phyloP scores from a whole-genome alignment of 2,329 filamentous ascomycete species.

The Cladosporium sp. region DNA sequence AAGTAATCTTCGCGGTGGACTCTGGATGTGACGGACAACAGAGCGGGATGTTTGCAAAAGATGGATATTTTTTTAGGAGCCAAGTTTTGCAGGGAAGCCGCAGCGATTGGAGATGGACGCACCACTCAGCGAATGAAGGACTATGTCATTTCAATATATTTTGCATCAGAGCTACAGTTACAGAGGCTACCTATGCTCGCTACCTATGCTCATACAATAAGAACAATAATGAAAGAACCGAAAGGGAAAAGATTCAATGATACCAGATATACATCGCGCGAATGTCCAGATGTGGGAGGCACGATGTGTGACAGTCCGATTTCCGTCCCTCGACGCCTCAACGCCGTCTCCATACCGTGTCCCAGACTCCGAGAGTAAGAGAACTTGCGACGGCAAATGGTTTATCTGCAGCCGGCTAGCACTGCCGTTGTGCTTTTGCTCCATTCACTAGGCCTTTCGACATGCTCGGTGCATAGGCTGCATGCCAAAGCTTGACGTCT shows the following conservation, averaged over 20 bases:
- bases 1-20: too few species aligned
- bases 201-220: neutral
- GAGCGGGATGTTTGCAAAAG: too few species aligned
- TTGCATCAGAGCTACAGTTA: conserved; percentile 2
- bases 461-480: neutral
- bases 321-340: neutral
- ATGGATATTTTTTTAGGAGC: too few species aligned
- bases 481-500: neutral
- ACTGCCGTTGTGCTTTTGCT: neutral
- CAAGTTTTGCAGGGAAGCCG: too few species aligned
- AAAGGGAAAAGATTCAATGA: neutral
- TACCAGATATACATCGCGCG: neutral
- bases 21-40: too few species aligned
- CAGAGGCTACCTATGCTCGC: conserved; percentile 8
- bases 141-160: neutral
- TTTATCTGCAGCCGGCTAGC: neutral
- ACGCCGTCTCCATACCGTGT: neutral
- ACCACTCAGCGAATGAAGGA: too few species aligned
- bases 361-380: neutral
- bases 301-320: neutral
- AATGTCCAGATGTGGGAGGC: neutral
- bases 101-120: too few species aligned
- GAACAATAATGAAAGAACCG: neutral
- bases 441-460: neutral
- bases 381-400: neutral